Percentiles rank a stretch among this genome's conserved stretches.
These are phyloP conservation scores for Geosmithia putterillii DNA, from an alignment of 2,329 filamentous ascomycete species.

Conservation along the genomic window DNA sequence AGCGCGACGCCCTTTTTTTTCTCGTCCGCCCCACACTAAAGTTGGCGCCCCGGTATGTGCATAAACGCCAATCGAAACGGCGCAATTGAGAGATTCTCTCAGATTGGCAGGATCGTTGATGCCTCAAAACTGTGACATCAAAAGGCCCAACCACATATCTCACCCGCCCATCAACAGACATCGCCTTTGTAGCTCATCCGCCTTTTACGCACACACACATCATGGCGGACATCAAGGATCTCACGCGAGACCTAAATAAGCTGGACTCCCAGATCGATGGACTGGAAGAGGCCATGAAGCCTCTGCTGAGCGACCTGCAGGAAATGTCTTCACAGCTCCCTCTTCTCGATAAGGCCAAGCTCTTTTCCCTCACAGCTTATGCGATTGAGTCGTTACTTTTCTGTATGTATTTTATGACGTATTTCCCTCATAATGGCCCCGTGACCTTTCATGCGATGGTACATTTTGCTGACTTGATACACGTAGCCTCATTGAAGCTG, in stretches of 20 bases:
- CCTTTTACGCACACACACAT: neutral
- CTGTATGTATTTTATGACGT: constrained; percentile 36
- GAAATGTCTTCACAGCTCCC: constrained; percentile 67
- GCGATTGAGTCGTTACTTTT: constrained; percentile 85
- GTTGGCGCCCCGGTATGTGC: neutral
- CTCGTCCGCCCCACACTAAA: neutral
- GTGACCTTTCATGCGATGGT: neutral
- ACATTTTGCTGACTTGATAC: constrained; percentile 1
- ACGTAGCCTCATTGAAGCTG: constrained; percentile 57
- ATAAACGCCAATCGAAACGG: neutral
- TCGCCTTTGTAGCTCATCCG: neutral
- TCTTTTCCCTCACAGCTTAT: constrained; percentile 80
- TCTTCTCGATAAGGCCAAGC: constrained; percentile 88
- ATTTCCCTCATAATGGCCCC: neutral
- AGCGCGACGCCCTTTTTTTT: neutral
- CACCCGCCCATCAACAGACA: neutral
- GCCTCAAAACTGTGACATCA: neutral
- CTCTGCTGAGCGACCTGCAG: constrained; percentile 57
- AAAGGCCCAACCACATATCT: neutral
- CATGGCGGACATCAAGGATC: constrained; percentile 36
- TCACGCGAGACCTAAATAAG: constrained; percentile 57
- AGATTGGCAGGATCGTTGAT: neutral
- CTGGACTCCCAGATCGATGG: constrained; percentile 71
- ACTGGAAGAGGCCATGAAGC: constrained; percentile 60
- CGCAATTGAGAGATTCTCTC: neutral